Conservation (phyloP, 163 green algal species). For the Prototheca wickerhamii region DNA sequence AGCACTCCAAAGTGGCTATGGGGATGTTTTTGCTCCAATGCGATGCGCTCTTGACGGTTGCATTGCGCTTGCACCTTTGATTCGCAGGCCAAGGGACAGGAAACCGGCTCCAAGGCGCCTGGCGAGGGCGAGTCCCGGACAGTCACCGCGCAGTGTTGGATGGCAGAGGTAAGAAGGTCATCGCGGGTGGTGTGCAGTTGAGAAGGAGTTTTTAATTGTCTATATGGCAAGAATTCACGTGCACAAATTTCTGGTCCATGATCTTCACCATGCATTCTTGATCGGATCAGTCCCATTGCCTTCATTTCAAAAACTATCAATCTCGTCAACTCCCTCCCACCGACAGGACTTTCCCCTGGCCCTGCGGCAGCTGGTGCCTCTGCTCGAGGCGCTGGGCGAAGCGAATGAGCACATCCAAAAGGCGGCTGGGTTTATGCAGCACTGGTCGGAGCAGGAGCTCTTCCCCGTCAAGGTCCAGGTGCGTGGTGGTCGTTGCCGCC, state of each 20-base stretch:
- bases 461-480: slow-evolving; percentile 76
- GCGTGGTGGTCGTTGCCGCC: not conserved
- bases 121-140: not conserved
- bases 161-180: slow-evolving; percentile 12
- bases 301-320: too few relatives aligned
- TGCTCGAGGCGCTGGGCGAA: slow-evolving; percentile 65
- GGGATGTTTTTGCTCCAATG: too few relatives aligned
- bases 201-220: too few relatives aligned
- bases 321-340: too few relatives aligned
- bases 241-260: too few relatives aligned
- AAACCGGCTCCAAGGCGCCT: not conserved
- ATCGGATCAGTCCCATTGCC: too few relatives aligned
- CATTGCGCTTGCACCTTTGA: not conserved
- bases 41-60: too few relatives aligned
- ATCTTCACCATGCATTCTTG: too few relatives aligned
- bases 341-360: slow-evolving; percentile 62
- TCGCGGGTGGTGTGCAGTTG: too few relatives aligned
- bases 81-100: not conserved
- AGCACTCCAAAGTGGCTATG: too few relatives aligned
- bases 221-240: too few relatives aligned
- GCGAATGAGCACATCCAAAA: slow-evolving; percentile 71
- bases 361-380: slow-evolving; percentile 63
- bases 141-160: slow-evolving; percentile 4
- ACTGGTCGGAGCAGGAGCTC: slow-evolving; percentile 54
- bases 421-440: slow-evolving; percentile 24